Evolutionary conservation across 106 monocot genomes (phyloP), one percentile per base, ranked within the genome.

Genomic region (Dendrobium chrysotoxum): DNA sequence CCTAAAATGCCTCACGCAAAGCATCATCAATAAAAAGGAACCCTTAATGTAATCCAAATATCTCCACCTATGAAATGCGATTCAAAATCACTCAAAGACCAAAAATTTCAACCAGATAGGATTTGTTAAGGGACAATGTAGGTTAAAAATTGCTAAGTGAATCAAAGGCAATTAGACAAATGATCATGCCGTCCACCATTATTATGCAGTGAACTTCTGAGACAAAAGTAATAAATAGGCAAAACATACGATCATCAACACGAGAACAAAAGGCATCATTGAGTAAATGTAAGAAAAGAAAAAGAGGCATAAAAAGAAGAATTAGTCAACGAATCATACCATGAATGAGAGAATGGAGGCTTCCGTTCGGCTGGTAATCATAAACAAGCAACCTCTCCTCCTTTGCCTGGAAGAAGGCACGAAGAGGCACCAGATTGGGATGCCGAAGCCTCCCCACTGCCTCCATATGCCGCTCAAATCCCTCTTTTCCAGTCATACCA

Each of bases 351-450:
- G 93, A 90, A 86, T 83, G 88, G 50, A 96, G 90, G 77, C 93
- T 96, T 25, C 96, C 96, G 66, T 93, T 96, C 18, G 93, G 88
- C 79, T 86, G 87, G 85, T 92, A 93, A 67, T 96, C 96, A 77
- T 91, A 96, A 7, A 96, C 92, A 5, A 96, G 88, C 54, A 93
- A 85, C 78, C 93, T 81, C 86, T 96, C 96, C 81, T 96, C 92
- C 91, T 92, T 92, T 1, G 96, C 90, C 77, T 92, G 92, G 83
- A 93, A 93, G 79, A 81, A 96, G 0, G 93, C 91, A 28, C 91
- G 84, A 16, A 96, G 83, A 0, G 91, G 85, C 21, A 96, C 96
- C 41, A 96, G 41, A 81, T 96, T 96, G 0, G 91, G 91, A 67
- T 96, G 93, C 35, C 93, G 85, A 17, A 96, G 84, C 75, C 88